These are phyloP conservation scores for Calonectria ilicicola DNA, from an alignment of 2,329 filamentous ascomycete species.

Conservation along the genomic window DNA sequence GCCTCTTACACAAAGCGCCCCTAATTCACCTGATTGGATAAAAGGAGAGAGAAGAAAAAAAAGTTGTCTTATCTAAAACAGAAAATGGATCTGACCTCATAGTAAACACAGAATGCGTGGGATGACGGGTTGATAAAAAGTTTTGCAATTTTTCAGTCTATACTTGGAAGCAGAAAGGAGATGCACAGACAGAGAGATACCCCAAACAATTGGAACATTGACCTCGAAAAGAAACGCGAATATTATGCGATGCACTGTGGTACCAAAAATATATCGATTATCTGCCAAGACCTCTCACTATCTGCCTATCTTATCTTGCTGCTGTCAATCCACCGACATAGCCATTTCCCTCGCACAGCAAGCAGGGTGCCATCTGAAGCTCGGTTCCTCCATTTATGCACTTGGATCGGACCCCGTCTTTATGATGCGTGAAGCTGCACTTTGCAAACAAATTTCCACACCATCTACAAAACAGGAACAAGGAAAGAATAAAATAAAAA, in stretches of 20 bases:
- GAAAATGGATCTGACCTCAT: not conserved
- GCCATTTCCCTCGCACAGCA: not conserved
- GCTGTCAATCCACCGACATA: not conserved
- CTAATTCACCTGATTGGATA: not conserved
- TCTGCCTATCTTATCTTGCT: not conserved
- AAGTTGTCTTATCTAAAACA: not conserved
- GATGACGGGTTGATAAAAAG: constrained; percentile 33
- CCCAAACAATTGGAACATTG: constrained; percentile 41
- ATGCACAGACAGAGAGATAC: constrained; percentile 42
- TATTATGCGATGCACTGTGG: not conserved
- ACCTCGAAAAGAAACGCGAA: constrained; percentile 23
- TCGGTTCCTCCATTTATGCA: not conserved
- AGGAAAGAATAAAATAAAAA: not conserved
- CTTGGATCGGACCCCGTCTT: constrained; percentile 1
- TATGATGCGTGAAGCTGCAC: constrained; percentile 1
- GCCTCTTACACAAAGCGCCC: not conserved
- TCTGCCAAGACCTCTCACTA: not conserved
- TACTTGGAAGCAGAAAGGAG: constrained; percentile 25
- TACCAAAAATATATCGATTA: not conserved
- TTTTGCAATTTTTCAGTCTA: not conserved
- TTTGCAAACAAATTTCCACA: constrained; percentile 8
- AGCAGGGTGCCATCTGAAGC: constrained; percentile 3
- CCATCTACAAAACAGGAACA: constrained; percentile 2
- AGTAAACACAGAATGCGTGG: not conserved
- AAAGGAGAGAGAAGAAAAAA: not conserved